Conservation (phyloP, 345 rosid species). For the Bruguiera sexangula region DNA sequence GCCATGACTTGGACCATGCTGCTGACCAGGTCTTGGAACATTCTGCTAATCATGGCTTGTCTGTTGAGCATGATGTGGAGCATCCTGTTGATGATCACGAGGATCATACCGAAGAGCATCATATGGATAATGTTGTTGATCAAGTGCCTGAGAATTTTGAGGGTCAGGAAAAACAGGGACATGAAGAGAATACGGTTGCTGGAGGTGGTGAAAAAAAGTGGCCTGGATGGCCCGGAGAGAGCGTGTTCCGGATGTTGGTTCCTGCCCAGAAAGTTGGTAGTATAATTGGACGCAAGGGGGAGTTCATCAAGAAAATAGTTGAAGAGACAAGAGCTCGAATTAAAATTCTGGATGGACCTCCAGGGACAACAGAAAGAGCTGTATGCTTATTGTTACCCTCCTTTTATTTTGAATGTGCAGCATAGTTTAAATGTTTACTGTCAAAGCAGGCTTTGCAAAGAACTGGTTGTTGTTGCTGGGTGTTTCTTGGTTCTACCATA, state of each 20-base stretch:
- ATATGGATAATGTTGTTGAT: slow-evolving; percentile 6
- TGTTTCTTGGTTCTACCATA: too few species aligned
- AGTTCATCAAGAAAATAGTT: slow-evolving; percentile 90
- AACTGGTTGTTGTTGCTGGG: too few species aligned
- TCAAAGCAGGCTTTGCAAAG: too few species aligned
- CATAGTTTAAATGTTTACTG: too few species aligned
- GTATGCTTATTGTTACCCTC: slow-evolving; percentile 48
- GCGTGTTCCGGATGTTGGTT: slow-evolving; percentile 94
- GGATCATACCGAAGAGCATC: slow-evolving; percentile 5
- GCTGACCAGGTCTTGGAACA: slow-evolving; percentile 14
- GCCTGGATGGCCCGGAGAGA: slow-evolving; percentile 99
- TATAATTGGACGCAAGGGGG: slow-evolving; percentile 97
- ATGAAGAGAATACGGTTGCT: slow-evolving; percentile 11
- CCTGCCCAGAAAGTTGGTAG: slow-evolving; percentile 98
- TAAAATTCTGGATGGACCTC: slow-evolving; percentile 99
- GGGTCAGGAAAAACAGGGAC: slow-evolving; percentile 21
- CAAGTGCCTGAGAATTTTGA: slow-evolving; percentile 18
- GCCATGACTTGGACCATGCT: slow-evolving; percentile 5
- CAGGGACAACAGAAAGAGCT: slow-evolving; percentile 98
- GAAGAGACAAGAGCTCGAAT: slow-evolving; percentile 99
- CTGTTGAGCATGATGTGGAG: slow-evolving; percentile 13
- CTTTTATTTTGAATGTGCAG: slow-evolving; percentile 5
- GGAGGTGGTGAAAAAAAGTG: slow-evolving; percentile 76
- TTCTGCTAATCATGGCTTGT: slow-evolving; percentile 4
- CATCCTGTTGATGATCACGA: slow-evolving; percentile 11